Conservation (phyloP, 441 rosid genomes). For the Francoa sonchifolia region DNA sequence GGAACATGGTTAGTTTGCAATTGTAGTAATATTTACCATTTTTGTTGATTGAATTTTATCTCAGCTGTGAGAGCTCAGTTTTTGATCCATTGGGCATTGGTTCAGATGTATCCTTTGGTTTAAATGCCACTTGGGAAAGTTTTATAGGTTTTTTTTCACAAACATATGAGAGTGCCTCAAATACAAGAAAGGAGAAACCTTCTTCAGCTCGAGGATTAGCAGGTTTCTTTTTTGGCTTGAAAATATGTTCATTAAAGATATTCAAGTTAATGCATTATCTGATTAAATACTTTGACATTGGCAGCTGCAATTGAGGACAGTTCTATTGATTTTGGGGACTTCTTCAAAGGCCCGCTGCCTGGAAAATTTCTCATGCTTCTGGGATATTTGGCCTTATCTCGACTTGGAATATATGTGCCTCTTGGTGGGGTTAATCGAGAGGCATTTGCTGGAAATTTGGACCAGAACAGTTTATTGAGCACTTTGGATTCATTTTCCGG, state of each 20-base stretch:
- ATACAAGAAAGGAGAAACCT: conserved; percentile 48
- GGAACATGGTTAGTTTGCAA: conserved; percentile 12
- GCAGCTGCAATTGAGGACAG: conserved; percentile 98
- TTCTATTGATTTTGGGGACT: conserved; percentile 93
- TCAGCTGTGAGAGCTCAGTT: conserved; percentile 43
- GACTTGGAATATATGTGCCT: conserved; percentile 86
- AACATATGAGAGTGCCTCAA: conserved; percentile 41
- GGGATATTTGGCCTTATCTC: conserved; percentile 74
- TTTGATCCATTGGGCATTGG: conserved; percentile 85
- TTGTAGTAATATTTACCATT: conserved; percentile 13
- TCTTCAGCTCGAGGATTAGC: conserved; percentile 72
- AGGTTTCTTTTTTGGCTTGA: conserved; percentile 32
- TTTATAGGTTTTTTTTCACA: conserved; percentile 42
- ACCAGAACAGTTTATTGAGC: conserved; percentile 78
- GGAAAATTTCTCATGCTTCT: conserved; percentile 86
- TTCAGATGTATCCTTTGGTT: conserved; percentile 32
- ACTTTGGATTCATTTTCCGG: conserved; percentile 96
- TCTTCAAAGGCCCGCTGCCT: conserved; percentile 85
- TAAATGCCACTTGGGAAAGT: conserved; percentile 46
- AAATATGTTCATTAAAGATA: conserved; percentile 2
- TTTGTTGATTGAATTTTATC: conserved; percentile 28
- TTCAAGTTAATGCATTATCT: too few relatives aligned
- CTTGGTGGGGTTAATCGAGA: conserved; percentile 89
- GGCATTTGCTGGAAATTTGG: conserved; percentile 86
- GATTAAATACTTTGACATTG: conserved; percentile 20